A percentile compares a stretch with the other conserved stretches of the same genome.
phyloP scores from a whole-genome alignment of 345 rosid genomes.

The Ceriops zippeliana region DNA sequence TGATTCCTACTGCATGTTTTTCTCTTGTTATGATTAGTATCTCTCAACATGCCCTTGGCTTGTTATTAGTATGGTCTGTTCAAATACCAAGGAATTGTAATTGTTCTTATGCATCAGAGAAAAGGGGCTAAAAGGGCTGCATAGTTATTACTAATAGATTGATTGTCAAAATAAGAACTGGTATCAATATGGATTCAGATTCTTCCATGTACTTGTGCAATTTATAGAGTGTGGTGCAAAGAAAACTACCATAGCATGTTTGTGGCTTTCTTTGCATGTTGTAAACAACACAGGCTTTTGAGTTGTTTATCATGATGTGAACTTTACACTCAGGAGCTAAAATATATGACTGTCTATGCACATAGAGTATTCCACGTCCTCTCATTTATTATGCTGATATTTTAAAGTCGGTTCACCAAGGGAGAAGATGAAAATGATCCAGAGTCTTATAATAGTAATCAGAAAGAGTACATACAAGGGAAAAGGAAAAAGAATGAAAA shows the following conservation, averaged over 20 bases:
- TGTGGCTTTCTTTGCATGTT: background rate
- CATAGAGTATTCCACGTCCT: slow-evolving; percentile 12
- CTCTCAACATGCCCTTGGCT: too few species aligned
- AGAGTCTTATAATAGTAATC: slow-evolving; percentile 40
- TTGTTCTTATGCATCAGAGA: too few species aligned
- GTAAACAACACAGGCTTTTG: too few species aligned
- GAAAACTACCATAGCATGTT: background rate
- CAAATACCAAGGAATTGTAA: too few species aligned
- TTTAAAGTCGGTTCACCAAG: slow-evolving; percentile 36
- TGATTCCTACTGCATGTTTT: too few species aligned
- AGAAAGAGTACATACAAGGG: slow-evolving; percentile 42
- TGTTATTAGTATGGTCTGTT: too few species aligned
- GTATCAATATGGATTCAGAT: background rate
- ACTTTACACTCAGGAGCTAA: background rate
- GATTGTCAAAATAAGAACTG: background rate
- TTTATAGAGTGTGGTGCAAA: background rate
- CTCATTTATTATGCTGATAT: slow-evolving; percentile 20
- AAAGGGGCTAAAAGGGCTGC: background rate
- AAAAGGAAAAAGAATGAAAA: slow-evolving; percentile 33
- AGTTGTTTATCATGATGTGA: too few species aligned
- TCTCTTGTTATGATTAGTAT: too few species aligned
- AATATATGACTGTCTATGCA: background rate
- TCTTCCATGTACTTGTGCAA: background rate
- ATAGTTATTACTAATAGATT: background rate
- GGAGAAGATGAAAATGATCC: slow-evolving; percentile 51